Evolutionary conservation across 129 eudicot genomes (phyloP).

Genomic region (Escallonia rubra): DNA sequence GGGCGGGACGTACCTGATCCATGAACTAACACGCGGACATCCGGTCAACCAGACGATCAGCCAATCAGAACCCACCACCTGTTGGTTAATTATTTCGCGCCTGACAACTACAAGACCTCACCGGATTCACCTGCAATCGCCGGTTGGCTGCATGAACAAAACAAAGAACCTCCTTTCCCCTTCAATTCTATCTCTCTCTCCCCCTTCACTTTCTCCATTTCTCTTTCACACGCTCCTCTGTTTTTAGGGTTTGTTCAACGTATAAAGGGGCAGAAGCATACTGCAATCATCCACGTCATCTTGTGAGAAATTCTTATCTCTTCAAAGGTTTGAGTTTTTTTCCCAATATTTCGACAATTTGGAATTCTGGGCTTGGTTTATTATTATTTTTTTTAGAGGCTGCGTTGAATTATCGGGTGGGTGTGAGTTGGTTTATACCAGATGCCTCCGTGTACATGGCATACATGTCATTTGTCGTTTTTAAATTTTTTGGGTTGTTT

Average conservation of each 20-base stretch:
- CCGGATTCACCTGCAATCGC: too few relatives aligned
- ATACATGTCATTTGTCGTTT: slow-evolving; percentile 4
- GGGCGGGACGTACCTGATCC: too few relatives aligned
- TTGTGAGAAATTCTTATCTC: slow-evolving; percentile 17
- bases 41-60: too few relatives aligned
- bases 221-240: slow-evolving; percentile 13
- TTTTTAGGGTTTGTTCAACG: slow-evolving; percentile 26
- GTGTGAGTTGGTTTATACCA: slow-evolving; percentile 14
- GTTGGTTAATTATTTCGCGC: too few relatives aligned
- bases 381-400: slow-evolving; percentile 14
- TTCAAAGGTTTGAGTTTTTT: slow-evolving; percentile 6
- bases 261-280: slow-evolving; percentile 21
- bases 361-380: not conserved
- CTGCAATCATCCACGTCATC: slow-evolving; percentile 18
- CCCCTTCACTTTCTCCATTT: slow-evolving; percentile 14
- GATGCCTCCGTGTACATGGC: slow-evolving; percentile 8
- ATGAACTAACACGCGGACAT: too few relatives aligned
- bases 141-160: too few relatives aligned
- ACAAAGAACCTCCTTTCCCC: not conserved
- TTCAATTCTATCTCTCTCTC: not conserved
- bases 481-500: not conserved
- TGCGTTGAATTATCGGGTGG: slow-evolving; percentile 3
- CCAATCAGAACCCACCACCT: too few relatives aligned
- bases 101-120: too few relatives aligned
- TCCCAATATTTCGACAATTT: not conserved